phyloP scores from a whole-genome alignment of 2,329 filamentous ascomycete genomes.

The Paracoccidioides lutzii region DNA sequence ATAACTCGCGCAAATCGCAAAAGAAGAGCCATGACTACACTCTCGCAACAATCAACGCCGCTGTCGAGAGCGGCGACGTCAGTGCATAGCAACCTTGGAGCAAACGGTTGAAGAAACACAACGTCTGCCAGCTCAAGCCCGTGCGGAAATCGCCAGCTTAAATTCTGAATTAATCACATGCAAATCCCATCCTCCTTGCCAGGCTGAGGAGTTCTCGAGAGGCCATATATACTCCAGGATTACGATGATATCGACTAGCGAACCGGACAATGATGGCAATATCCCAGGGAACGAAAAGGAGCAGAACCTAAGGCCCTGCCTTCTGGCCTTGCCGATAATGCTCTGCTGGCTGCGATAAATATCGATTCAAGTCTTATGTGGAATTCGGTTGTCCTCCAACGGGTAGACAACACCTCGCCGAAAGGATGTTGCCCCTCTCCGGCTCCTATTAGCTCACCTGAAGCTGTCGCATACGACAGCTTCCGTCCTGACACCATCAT shows the following conservation, averaged over 20 bases:
- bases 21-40: not conserved
- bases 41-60: slow-evolving; percentile 16
- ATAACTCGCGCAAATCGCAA: not conserved
- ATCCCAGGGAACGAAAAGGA: not conserved
- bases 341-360: not conserved
- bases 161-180: not conserved
- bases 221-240: not conserved
- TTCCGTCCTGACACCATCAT: not conserved
- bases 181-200: not conserved
- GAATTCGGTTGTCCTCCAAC: not conserved
- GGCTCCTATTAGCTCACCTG: not conserved
- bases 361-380: not conserved
- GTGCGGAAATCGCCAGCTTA: not conserved
- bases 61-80: slow-evolving; percentile 13
- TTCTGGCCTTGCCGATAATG: not conserved
- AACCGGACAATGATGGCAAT: not conserved
- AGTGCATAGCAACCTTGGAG: slow-evolving; percentile 14
- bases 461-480: not conserved
- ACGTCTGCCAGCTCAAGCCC: not conserved
- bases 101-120: slow-evolving; percentile 11
- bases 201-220: not conserved
- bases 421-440: not conserved
- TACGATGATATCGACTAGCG: not conserved
- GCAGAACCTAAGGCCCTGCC: not conserved
- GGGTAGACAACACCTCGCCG: not conserved